Evolutionary conservation across 225 moss, liverwort and hornwort genomes (phyloP), one percentile per base, ranked within the genome.

Genomic region (Climacium dendroides): DNA sequence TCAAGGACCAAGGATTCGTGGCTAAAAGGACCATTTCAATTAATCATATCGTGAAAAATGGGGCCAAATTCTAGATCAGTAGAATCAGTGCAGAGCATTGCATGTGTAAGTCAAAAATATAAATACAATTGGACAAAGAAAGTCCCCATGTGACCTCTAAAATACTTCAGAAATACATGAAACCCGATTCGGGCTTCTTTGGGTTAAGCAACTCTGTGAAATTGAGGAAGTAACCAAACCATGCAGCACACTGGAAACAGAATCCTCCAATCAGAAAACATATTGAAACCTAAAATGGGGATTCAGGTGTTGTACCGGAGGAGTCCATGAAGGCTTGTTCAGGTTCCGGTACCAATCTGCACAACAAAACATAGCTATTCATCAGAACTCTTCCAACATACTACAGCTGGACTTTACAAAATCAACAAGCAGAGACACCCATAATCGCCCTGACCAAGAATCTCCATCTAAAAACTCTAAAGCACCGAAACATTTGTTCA

Each of bases 251-350:
- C 53, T 61, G 34, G 63, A 65, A 87, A 85, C 48, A 47, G 19
- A 66, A 79, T 19, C 80, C 55, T 58, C 69, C 50, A 34, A 85
- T 50, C 64, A 82, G 29, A 69, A 26, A 87, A 67, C 32, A 55
- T 14, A 25, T 39, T 25, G 58, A 19, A 48, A 84, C 82, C 29
- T 48, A 59, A 54, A 79, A 52, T 78, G 53, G 45, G 60, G 16
- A 65, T 79, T 70, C 79, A 78, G 48, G n/a, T 19, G 72, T 61
- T 75, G 79, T 90, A 98, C 98, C 87, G 98, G 95, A 83, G 98
- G 98, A 35, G 97, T 98, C 98, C 98, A 98, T 93, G 96, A 92
- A 29, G 97, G 97, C 91, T 97, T 98, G 90, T 95, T 90, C 89
- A 98, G 59, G 57, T 83, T n/a, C 73, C 82, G 93, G 85, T 95